phyloP scores from a whole-genome alignment of 1,284 basidiomycete genomes.

The Cutaneotrichosporon mucoides region DNA sequence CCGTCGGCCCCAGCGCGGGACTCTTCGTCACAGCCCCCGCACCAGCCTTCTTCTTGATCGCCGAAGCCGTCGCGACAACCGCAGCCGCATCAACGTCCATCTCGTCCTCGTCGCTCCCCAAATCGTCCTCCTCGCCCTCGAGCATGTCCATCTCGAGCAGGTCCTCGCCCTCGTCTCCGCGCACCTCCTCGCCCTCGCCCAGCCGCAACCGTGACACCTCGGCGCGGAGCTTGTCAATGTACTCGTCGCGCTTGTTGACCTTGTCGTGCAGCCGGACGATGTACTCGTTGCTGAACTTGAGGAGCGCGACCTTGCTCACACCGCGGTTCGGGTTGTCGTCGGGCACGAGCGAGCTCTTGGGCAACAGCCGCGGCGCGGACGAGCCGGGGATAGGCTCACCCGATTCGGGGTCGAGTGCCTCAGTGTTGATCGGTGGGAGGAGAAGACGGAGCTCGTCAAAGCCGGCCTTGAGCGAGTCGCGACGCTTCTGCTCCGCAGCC shows the following conservation, averaged over 20 bases:
- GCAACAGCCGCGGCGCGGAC: conserved; percentile 76
- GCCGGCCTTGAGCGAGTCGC: conserved; percentile 90
- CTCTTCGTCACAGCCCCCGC: no score
- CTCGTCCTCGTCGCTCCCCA: conserved; percentile 30
- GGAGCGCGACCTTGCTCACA: conserved; percentile 89
- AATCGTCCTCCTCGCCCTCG: conserved; percentile 35
- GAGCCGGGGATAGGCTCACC: conserved; percentile 73
- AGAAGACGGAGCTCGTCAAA: conserved; percentile 89
- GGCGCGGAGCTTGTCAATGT: conserved; percentile 64
- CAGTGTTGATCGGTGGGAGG: conserved; percentile 70
- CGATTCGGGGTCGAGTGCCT: conserved; percentile 64
- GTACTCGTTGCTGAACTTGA: conserved; percentile 85
- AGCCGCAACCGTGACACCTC: conserved; percentile 64
- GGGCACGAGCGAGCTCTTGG: conserved; percentile 63
- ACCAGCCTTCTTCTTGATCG: background rate
- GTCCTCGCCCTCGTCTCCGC: conserved; percentile 37
- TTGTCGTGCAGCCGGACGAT: conserved; percentile 71
- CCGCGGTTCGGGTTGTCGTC: conserved; percentile 86
- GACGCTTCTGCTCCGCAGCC: conserved; percentile 92
- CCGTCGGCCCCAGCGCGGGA: conserved; percentile 2
- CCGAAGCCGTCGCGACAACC: no score
- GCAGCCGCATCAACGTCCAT: conserved; percentile 22
- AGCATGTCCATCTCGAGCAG: conserved; percentile 40
- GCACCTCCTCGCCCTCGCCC: conserved; percentile 26
- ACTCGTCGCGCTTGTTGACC: conserved; percentile 75